Base-by-base conservation (phyloP, 1,139 yeast species). In the Yamadazyma aaseri region DNA sequence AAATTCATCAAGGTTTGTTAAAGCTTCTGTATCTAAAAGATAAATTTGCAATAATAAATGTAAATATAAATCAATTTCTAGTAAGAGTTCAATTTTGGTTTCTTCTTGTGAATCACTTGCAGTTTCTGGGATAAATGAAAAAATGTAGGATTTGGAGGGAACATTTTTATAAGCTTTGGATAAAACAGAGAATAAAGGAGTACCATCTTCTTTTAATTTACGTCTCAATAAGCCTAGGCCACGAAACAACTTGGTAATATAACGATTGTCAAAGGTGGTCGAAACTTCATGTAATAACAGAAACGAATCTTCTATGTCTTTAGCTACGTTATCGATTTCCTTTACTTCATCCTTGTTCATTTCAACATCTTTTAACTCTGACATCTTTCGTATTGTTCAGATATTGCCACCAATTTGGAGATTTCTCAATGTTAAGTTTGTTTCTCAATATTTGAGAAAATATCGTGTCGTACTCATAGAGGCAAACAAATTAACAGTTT, bases 201-300 rank as follows among this genome's bases (percentile, higher is more conserved):
- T 71, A 5, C 68, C 72, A 16, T 56, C 51, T 26, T 58, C 47
- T 12, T 70, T 69, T 41, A 89, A 63, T 30, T 75, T 71, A 40
- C 81, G 75, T 63, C 97, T 79, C 44, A 90, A 67, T 3, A 79
- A 69, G 6, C 94, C 86, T 47, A 90, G 69, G 40, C 87, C 95
- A 47, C 96, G 81, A 46, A 92, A 73, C 12, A 87, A 92, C 54
- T 85, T 85, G 58, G 94, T 75, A 33, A 92, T 79, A 60, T 83
- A 86, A 46, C 97, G 79, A 46, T 95, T 86, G 60, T 92, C 98
- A 53, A 81, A 80, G 39, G 80, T 79, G 34, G 78, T 60, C 5
- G 87, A 86, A 1, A 96, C 87, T 56, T 83, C 83, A 40, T 73
- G 73, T 44, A 85, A 69, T 40, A 79, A 70, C 18, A 65, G 65